phyloP scores from a whole-genome alignment of 148 eudicot genomes.

The Camellia granthamiana region DNA sequence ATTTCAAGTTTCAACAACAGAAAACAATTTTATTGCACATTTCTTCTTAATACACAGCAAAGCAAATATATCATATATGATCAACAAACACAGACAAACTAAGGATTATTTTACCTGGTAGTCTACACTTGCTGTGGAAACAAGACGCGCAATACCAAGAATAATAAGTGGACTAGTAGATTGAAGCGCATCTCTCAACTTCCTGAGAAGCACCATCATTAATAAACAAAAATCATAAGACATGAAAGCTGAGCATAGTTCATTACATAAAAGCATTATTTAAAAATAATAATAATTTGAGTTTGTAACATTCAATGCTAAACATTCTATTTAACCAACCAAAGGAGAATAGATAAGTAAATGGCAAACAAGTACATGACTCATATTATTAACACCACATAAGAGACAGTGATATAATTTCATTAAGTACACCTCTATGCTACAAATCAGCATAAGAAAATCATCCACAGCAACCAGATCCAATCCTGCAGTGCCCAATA shows the following conservation, averaged over 20 bases:
- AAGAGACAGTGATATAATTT: no score
- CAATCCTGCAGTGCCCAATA: no score
- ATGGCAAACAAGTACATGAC: background rate
- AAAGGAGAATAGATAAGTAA: background rate
- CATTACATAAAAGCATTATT: background rate
- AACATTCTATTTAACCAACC: background rate
- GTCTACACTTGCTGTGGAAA: slow-evolving; percentile 73
- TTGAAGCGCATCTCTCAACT: slow-evolving; percentile 51
- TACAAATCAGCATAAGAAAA: no score
- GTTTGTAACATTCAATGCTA: background rate
- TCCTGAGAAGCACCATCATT: slow-evolving; percentile 36
- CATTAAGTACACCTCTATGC: no score
- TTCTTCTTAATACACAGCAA: background rate
- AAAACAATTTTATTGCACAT: background rate
- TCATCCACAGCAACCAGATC: no score
- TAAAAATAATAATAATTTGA: no score
- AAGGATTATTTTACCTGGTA: slow-evolving; percentile 62
- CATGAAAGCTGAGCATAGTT: background rate
- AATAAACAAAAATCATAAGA: background rate
- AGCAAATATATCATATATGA: background rate
- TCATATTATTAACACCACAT: no score
- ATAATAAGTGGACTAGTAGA: slow-evolving; percentile 75
- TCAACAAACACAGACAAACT: background rate
- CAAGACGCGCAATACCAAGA: slow-evolving; percentile 75
- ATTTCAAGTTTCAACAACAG: background rate